Evolutionary conservation across 352 stramenopile species (phyloP), one percentile per base, ranked within the genome.

Genomic region (Phytopythium chamaehyphon): DNA sequence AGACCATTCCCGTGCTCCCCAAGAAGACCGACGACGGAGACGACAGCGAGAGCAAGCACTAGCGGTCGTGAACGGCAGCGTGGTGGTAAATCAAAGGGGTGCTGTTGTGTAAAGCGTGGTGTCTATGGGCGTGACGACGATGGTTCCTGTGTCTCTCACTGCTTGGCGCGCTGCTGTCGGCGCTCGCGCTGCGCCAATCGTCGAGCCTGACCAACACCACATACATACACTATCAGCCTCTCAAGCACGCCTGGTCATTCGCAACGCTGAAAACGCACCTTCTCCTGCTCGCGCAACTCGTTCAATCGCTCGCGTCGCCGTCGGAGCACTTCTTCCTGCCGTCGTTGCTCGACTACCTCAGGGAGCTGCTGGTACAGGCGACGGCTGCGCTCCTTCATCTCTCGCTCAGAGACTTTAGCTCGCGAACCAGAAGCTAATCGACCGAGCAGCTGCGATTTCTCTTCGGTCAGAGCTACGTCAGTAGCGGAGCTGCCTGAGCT

Each of bases 291-390:
- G 12, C 77, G 73, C 39, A 94, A 47, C 49, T 90, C 73, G 26
- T 79, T 33, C 14, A 90, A 68, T 19, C 79, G 78, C 50, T 90
- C 52, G 39, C 76, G 76, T 18, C 83, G 75, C n/a, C 73, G 59
- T 21, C 65, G 68, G 48, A 90, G 59, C 16, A 88, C 59, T 57
- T 94, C 79, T 37, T 92, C 76, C 48, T 92, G 76, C 8, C 77
- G 73, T 53, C 86, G 85, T 10, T 65, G 66, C 61, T 90, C 79
- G 11, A 89, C 55, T 35, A 92, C 76, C 58, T 92, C 83, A 0
- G 79, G 83, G 0, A 92, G 57, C 51, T 89, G 62, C 38, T 80
- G 69, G 52, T 90, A 92, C 28, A 87, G 47, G 12, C 80, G 72
- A 7, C 55, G 66, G 11, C 68, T 91, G 24, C 80, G 71, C 33